Percentiles rank a stretch among this genome's conserved stretches.
These are phyloP conservation scores for Boletus eberwhitei DNA, from an alignment of 768 basidiomycete species.

Conservation along the genomic window DNA sequence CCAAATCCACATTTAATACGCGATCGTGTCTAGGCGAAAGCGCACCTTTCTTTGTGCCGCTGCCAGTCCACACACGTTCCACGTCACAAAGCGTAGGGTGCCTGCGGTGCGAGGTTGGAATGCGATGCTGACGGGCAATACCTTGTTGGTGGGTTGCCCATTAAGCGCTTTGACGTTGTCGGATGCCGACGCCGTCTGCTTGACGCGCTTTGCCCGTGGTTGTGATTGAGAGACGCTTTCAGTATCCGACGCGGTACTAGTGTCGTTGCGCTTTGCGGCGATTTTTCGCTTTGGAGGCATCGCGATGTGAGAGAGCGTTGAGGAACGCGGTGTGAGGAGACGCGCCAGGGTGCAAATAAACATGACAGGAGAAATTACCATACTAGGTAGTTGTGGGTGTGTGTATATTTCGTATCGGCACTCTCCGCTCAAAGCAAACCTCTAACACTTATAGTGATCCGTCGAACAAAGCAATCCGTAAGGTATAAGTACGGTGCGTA, in stretches of 20 bases:
- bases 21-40: neutral
- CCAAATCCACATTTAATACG: no score
- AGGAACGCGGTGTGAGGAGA: neutral
- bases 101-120: slow-evolving; percentile 51
- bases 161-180: slow-evolving; percentile 32
- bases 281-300: slow-evolving; percentile 34
- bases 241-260: slow-evolving; percentile 27
- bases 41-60: slow-evolving; percentile 75
- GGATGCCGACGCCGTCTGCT: slow-evolving; percentile 22
- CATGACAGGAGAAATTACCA: neutral
- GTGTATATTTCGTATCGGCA: slow-evolving; percentile 8
- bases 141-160: slow-evolving; percentile 71
- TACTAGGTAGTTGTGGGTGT: slow-evolving; percentile 15
- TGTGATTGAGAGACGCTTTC: slow-evolving; percentile 26
- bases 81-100: slow-evolving; percentile 57
- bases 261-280: slow-evolving; percentile 34
- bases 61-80: slow-evolving; percentile 80
- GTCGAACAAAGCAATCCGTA: neutral
- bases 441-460: neutral
- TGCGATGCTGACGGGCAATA: slow-evolving; percentile 56
- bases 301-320: neutral
- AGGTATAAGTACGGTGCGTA: neutral
- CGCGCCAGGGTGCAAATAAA: neutral
- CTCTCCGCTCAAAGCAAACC: slow-evolving; percentile 2
- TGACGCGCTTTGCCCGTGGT: slow-evolving; percentile 23